A percentile compares a stretch with the other conserved stretches of the same genome.
Evolutionary conservation across 345 rosid species (phyloP).

Genomic region (Brassica cretica): DNA sequence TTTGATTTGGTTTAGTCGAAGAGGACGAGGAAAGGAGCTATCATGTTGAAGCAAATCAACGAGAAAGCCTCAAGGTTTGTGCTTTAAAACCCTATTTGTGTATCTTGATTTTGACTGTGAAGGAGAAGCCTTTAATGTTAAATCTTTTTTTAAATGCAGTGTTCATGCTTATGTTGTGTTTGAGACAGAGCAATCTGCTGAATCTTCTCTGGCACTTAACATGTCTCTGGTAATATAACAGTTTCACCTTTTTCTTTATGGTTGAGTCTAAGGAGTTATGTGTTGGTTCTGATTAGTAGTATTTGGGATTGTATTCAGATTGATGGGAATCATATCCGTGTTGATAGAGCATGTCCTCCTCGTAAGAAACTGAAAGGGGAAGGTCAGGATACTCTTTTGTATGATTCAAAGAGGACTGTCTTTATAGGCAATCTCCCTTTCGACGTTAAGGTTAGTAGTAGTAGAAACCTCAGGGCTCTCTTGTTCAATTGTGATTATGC

Average conservation of each 20-base stretch:
- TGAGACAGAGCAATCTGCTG: constrained; percentile 77
- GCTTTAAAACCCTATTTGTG: not conserved
- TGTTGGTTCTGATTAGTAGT: not conserved
- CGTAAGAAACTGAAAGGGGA: constrained; percentile 82
- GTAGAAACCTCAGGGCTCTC: not conserved
- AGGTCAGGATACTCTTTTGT: constrained; percentile 55
- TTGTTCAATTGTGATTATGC: not conserved
- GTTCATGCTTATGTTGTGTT: constrained; percentile 92
- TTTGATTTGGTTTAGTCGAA: constrained; percentile 57
- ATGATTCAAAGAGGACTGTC: constrained; percentile 82
- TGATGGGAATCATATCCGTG: constrained; percentile 88
- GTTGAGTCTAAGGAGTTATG: not conserved
- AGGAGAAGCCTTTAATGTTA: constrained; percentile 2
- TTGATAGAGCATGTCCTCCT: constrained; percentile 97
- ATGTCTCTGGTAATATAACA: constrained; percentile 72
- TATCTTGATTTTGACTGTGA: not conserved
- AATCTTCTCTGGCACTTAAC: constrained; percentile 74
- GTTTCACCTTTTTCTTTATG: constrained; percentile 2
- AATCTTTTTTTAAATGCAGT: constrained; percentile 47
- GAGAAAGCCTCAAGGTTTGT: constrained; percentile 76
- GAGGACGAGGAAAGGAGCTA: constrained; percentile 82
- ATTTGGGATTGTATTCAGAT: constrained; percentile 44
- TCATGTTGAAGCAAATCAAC: constrained; percentile 67
- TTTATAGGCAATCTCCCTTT: constrained; percentile 95
- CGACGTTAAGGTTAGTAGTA: constrained; percentile 76